Evolutionary conservation across 495 filamentous ascomycete species (phyloP).

Genomic region (Sordaria brevicollis): DNA sequence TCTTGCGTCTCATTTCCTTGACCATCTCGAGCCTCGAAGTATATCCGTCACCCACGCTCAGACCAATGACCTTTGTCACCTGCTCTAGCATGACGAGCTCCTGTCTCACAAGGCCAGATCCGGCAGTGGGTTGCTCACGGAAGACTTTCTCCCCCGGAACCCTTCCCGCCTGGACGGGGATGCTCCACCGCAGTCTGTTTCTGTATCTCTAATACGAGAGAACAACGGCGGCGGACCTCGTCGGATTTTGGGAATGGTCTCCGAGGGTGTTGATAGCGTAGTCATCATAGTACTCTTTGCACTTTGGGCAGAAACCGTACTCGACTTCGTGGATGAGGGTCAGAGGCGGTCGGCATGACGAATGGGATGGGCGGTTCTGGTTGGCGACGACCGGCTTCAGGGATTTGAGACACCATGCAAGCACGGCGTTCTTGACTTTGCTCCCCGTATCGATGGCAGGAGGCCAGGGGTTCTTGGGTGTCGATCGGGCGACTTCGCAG

Average conservation of each 20-base stretch:
- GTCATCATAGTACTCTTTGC: neutral
- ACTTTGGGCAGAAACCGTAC: neutral
- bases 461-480: neutral
- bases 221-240: neutral
- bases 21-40: neutral
- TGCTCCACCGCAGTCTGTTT: neutral
- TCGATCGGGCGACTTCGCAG: fast-evolving
- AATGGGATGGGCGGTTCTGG: neutral
- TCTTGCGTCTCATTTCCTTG: neutral
- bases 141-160: neutral
- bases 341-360: neutral
- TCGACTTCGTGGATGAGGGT: neutral
- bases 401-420: neutral
- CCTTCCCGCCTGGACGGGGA: neutral
- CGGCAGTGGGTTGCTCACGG: neutral
- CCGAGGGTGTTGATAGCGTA: neutral
- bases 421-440: neutral
- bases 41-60: neutral
- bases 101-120: neutral
- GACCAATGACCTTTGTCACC: neutral
- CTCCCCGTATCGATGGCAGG: neutral
- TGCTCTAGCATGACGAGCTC: neutral
- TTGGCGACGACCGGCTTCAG: neutral
- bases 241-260: neutral
- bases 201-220: neutral